Percentiles rank a stretch among this genome's conserved stretches.
phyloP scores from a whole-genome alignment of 2,329 filamentous ascomycete species.

The Cordyceps cicadae region DNA sequence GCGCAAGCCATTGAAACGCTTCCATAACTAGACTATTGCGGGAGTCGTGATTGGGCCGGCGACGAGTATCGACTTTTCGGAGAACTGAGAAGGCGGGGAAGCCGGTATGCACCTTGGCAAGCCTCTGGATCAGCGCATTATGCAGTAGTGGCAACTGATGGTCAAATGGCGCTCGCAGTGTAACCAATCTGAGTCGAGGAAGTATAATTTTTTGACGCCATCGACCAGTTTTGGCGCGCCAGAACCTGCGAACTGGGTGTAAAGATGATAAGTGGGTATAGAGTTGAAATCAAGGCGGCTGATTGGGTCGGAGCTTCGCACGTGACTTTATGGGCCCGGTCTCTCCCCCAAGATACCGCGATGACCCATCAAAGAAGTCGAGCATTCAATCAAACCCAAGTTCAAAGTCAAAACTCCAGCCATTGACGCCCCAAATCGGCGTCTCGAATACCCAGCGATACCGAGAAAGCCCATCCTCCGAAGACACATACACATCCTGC shows the following conservation, averaged over 20 bases:
- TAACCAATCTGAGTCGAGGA: not conserved
- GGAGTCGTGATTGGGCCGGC: not conserved
- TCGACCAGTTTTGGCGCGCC: not conserved
- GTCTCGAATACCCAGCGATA: conserved; percentile 15
- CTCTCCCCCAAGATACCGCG: not conserved
- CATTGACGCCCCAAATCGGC: conserved; percentile 23
- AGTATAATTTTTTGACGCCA: not conserved
- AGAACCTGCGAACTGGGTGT: not conserved
- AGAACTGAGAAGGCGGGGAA: not conserved
- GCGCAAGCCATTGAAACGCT: not conserved
- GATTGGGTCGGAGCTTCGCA: not conserved
- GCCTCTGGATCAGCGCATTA: not conserved
- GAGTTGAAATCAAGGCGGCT: not conserved
- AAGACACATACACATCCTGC: not conserved
- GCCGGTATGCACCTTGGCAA: not conserved
- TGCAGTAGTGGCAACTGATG: not conserved
- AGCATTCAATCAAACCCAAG: conserved; percentile 1
- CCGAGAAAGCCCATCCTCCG: conserved; percentile 10
- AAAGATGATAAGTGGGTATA: not conserved
- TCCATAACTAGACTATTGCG: not conserved
- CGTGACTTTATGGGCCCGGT: conserved; percentile 6
- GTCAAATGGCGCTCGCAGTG: not conserved
- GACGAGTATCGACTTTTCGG: not conserved
- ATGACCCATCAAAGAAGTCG: conserved; percentile 4
- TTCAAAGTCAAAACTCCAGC: conserved; percentile 12